phyloP scores from a whole-genome alignment of 2,329 filamentous ascomycete genomes.

The Hypoxylon sp. region DNA sequence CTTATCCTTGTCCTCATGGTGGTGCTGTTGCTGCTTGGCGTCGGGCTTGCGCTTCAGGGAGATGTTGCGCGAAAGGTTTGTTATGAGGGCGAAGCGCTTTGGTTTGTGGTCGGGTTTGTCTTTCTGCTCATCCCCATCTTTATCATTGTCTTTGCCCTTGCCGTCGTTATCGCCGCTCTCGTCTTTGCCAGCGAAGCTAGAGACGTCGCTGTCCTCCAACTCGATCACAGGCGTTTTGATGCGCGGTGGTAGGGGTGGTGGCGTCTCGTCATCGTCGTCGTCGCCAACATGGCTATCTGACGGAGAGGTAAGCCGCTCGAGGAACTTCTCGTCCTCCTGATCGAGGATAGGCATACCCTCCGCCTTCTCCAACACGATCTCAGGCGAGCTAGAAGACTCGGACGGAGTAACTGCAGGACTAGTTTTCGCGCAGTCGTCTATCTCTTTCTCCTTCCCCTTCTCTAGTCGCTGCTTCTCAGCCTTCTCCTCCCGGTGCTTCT shows the following conservation, averaged over 20 bases:
- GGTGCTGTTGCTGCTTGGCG: constrained; percentile 28
- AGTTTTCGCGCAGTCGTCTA: constrained; percentile 51
- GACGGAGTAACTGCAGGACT: constrained; percentile 37
- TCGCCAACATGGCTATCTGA: constrained; percentile 52
- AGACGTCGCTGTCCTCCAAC: constrained; percentile 62
- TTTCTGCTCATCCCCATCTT: constrained; percentile 54
- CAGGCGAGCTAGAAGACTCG: constrained; percentile 42
- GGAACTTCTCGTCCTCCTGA: constrained; percentile 71
- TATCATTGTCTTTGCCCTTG: constrained; percentile 54
- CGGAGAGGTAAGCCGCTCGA: constrained; percentile 66
- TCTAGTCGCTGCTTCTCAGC: constrained; percentile 51
- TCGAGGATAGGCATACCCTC: constrained; percentile 64
- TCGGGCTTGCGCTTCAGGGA: constrained; percentile 50
- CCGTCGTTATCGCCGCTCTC: constrained; percentile 47
- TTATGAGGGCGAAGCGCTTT: constrained; percentile 60
- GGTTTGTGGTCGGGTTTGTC: constrained; percentile 42
- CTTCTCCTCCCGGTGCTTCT: constrained; percentile 70
- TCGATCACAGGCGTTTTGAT: constrained; percentile 66
- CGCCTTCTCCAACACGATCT: constrained; percentile 51
- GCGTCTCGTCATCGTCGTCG: constrained; percentile 60
- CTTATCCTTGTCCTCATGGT: constrained; percentile 11
- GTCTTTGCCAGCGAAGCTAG: constrained; percentile 54
- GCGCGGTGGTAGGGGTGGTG: constrained; percentile 70
- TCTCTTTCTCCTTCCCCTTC: constrained; percentile 62
- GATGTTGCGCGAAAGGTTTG: constrained; percentile 51